A percentile compares a stretch with the other conserved stretches of the same genome.
These are phyloP conservation scores for Passiflora organensis DNA, from an alignment of 345 rosid species.

Conservation along the genomic window DNA sequence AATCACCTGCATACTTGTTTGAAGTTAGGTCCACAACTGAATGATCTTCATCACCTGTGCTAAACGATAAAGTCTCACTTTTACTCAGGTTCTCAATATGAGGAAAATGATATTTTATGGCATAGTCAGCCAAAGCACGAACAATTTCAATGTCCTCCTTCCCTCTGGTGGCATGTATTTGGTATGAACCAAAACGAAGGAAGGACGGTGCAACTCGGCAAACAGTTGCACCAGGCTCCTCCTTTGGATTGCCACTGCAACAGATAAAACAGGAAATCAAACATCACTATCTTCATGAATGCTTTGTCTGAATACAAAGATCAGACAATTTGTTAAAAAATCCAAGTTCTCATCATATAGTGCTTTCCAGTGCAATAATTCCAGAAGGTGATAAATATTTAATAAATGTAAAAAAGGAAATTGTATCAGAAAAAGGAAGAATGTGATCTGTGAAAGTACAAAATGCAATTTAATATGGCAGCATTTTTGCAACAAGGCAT, in stretches of 20 bases:
- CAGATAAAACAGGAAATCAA: neutral
- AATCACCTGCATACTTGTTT: conserved; percentile 91
- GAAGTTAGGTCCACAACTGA: conserved; percentile 84
- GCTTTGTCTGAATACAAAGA: too few species aligned
- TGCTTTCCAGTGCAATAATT: too few species aligned
- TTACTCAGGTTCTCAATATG: conserved; percentile 70
- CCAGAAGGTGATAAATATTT: too few species aligned
- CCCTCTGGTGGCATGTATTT: conserved; percentile 86
- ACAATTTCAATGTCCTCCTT: conserved; percentile 82
- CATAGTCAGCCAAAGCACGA: conserved; percentile 80
- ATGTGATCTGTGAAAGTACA: too few species aligned
- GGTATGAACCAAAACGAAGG: conserved; percentile 89
- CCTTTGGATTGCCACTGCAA: conserved; percentile 91
- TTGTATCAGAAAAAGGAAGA: too few species aligned
- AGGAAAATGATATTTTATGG: conserved; percentile 80
- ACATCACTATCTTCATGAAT: too few species aligned
- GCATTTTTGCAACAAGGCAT: too few species aligned
- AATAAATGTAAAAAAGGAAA: too few species aligned
- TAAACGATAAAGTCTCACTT: conserved; percentile 88
- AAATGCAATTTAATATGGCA: too few species aligned
- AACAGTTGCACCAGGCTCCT: conserved; percentile 92
- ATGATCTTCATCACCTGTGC: conserved; percentile 69
- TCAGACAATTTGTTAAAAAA: too few species aligned
- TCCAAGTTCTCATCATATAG: too few species aligned
- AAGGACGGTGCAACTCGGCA: conserved; percentile 90